Conservation (phyloP, 352 stramenopile species). For the Blastocystis sp. region DNA sequence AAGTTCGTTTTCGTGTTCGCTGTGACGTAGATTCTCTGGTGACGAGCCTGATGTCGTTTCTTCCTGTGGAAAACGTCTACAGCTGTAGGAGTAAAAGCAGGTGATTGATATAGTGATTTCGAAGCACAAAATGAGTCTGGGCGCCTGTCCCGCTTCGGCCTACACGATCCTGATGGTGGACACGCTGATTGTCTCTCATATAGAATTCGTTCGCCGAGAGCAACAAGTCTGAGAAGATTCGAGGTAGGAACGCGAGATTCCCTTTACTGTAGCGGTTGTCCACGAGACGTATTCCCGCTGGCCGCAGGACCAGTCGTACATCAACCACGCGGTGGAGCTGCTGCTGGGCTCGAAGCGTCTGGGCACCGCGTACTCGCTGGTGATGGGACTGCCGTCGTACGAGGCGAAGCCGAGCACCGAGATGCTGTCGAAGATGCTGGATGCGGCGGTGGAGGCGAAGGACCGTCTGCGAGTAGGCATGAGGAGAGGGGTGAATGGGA, state of each 20-base stretch:
- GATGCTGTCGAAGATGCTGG: constrained; percentile 32
- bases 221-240: background rate
- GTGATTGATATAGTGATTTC: background rate
- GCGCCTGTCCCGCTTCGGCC: background rate
- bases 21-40: background rate
- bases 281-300: background rate
- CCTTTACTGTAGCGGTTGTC: background rate
- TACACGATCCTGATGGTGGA: background rate
- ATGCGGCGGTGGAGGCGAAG: background rate
- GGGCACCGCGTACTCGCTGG: constrained; percentile 8
- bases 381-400: background rate
- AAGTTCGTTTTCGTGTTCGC: background rate
- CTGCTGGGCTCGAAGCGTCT: background rate
- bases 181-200: background rate
- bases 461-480: background rate
- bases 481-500: background rate
- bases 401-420: background rate
- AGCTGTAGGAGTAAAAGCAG: background rate
- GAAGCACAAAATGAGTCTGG: background rate
- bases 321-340: background rate
- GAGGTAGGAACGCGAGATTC: background rate
- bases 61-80: background rate
- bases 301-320: background rate
- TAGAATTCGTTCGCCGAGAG: background rate
- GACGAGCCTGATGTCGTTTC: background rate